These are phyloP conservation scores for Diphasiastrum complanatum DNA, from an alignment of 83 land plant genomes.

Conservation along the genomic window DNA sequence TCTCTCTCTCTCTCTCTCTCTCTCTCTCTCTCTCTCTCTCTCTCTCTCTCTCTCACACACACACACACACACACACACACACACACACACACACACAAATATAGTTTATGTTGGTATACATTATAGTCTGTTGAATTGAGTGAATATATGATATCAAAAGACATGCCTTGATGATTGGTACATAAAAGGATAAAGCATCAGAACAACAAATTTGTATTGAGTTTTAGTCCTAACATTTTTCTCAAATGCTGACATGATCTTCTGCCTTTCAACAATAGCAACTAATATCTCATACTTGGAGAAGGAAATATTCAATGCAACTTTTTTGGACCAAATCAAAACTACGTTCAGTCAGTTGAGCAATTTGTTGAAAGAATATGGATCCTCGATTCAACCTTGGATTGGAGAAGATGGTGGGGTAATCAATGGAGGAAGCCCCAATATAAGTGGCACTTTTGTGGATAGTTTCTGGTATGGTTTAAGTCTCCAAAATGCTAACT, in stretches of 20 bases:
- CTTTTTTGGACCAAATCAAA: conserved; percentile 37
- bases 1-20: too few species aligned
- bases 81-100: too few species aligned
- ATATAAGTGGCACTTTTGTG: conserved; percentile 50
- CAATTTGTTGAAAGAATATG: conserved; percentile 25
- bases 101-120: too few species aligned
- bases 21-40: too few species aligned
- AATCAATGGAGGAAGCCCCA: conserved; percentile 49
- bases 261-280: conserved; percentile 11
- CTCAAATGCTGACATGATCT: background rate
- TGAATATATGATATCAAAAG: too few species aligned
- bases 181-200: conserved; percentile 32
- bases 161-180: too few species aligned
- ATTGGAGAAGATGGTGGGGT: conserved; percentile 74
- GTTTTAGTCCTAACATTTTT: background rate
- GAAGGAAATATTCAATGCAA: conserved; percentile 48
- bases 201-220: too few species aligned
- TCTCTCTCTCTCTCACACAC: too few species aligned
- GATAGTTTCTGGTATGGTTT: conserved; percentile 69
- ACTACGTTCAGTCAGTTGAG: conserved; percentile 36
- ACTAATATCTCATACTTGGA: conserved; percentile 40
- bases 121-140: too few species aligned
- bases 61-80: too few species aligned
- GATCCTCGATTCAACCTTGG: conserved; percentile 44
- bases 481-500: too few species aligned